Evolutionary conservation across 1,284 basidiomycete genomes (phyloP).

Genomic region (Ganoderma leucocontextum): DNA sequence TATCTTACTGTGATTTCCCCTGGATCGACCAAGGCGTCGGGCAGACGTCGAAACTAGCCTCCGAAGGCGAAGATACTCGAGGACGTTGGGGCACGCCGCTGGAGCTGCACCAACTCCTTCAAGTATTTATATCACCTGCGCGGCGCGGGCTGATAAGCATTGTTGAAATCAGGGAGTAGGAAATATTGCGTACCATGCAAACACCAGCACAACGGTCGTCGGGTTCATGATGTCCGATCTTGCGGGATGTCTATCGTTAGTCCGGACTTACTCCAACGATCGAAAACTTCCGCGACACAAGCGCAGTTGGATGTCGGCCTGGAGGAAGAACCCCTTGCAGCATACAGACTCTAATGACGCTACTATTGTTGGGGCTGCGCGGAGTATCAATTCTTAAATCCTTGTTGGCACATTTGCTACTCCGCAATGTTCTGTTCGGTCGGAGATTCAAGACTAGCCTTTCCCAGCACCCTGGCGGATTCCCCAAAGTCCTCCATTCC

Average conservation of each 20-base stretch:
- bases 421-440: not conserved
- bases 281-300: not conserved
- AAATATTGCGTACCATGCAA: not conserved
- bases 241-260: not conserved
- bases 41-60: too few species aligned
- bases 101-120: too few species aligned
- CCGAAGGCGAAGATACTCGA: too few species aligned
- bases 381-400: too few species aligned
- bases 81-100: too few species aligned
- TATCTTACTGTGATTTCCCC: too few species aligned
- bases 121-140: not conserved
- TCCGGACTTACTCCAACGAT: not conserved
- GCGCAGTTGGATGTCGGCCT: not conserved
- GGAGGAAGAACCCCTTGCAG: too few species aligned
- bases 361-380: not conserved
- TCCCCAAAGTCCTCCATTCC: not conserved
- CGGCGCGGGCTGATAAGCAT: not conserved
- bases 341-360: not conserved
- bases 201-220: not conserved
- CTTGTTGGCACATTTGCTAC: too few species aligned
- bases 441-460: conserved; percentile 1
- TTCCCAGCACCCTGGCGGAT: too few species aligned
- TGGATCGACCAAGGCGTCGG: too few species aligned
- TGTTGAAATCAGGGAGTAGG: not conserved
- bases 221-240: not conserved